Percentiles rank a stretch among this genome's conserved stretches.
These are phyloP conservation scores for Neurospora cerealis DNA, from an alignment of 495 filamentous ascomycete genomes.

Conservation along the genomic window DNA sequence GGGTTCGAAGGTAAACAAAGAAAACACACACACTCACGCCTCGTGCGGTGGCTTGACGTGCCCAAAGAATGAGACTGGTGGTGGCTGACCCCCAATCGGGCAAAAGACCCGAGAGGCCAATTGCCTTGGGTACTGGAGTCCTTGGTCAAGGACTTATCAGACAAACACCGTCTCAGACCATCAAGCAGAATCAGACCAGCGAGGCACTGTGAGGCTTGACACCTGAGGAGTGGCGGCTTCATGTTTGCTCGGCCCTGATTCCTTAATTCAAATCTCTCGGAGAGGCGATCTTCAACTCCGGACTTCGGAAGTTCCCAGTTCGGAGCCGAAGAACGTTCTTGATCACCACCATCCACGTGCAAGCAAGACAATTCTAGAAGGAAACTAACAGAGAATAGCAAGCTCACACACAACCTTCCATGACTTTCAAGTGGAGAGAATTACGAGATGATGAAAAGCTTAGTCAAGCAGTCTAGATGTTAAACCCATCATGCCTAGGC, in stretches of 20 bases:
- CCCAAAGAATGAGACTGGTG: background rate
- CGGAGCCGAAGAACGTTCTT: background rate
- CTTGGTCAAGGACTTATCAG: background rate
- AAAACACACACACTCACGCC: background rate
- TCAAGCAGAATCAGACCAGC: background rate
- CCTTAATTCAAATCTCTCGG: background rate
- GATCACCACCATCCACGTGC: background rate
- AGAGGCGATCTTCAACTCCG: background rate
- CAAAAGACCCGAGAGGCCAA: background rate
- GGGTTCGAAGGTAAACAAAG: background rate
- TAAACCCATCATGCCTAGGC: conserved; percentile 59
- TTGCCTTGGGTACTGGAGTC: background rate
- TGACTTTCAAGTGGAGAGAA: too few relatives aligned
- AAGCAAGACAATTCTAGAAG: background rate
- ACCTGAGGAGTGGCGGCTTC: background rate
- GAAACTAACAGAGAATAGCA: background rate
- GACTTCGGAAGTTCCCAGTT: background rate
- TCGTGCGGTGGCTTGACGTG: background rate
- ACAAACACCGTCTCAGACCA: background rate
- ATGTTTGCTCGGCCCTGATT: background rate
- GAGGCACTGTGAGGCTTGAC: background rate
- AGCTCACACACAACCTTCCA: background rate
- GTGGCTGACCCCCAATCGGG: background rate
- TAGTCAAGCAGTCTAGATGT: too few relatives aligned
- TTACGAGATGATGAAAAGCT: too few relatives aligned